Evolutionary conservation across 2,329 filamentous ascomycete species (phyloP).

Genomic region (Thermomyces lanuginosus): DNA sequence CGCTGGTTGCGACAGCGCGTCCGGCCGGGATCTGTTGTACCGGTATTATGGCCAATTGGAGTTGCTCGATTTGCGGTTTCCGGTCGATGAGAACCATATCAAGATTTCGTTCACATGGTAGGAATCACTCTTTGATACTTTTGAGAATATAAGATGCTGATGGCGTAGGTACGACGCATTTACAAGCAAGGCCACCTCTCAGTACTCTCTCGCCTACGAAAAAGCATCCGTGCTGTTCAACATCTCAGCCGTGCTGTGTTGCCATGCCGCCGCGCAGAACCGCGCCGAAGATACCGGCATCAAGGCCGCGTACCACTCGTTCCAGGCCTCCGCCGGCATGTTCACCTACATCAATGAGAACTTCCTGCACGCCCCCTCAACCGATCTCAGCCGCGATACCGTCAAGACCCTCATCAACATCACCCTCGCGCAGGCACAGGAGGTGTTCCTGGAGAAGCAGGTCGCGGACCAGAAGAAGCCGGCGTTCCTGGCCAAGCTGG

Average conservation of each 20-base stretch:
- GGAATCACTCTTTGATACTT: constrained; percentile 3
- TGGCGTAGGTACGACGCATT: constrained; percentile 85
- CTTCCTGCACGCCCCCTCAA: constrained; percentile 89
- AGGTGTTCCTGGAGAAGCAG: constrained; percentile 95
- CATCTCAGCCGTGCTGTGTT: constrained; percentile 90
- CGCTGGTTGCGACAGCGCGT: constrained; percentile 88
- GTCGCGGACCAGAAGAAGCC: constrained; percentile 84
- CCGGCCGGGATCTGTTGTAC: constrained; percentile 83
- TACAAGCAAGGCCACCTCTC: constrained; percentile 90
- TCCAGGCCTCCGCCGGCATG: constrained; percentile 96
- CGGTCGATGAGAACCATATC: constrained; percentile 96
- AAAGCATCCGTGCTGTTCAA: constrained; percentile 99
- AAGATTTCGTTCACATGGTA: constrained; percentile 98
- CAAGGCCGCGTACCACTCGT: constrained; percentile 94
- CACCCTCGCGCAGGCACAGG: constrained; percentile 89
- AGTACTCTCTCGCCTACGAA: constrained; percentile 93
- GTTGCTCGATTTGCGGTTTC: constrained; percentile 82
- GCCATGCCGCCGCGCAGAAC: constrained; percentile 85
- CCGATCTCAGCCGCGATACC: constrained; percentile 87
- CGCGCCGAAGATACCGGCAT: constrained; percentile 80
- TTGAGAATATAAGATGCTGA: neutral
- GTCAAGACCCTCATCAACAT: constrained; percentile 87
- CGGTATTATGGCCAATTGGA: constrained; percentile 96
- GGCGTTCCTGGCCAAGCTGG: constrained; percentile 77
- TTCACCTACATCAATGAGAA: constrained; percentile 99